Evolutionary conservation across 441 rosid genomes (phyloP).

Genomic region (Erysimum cheiri): DNA sequence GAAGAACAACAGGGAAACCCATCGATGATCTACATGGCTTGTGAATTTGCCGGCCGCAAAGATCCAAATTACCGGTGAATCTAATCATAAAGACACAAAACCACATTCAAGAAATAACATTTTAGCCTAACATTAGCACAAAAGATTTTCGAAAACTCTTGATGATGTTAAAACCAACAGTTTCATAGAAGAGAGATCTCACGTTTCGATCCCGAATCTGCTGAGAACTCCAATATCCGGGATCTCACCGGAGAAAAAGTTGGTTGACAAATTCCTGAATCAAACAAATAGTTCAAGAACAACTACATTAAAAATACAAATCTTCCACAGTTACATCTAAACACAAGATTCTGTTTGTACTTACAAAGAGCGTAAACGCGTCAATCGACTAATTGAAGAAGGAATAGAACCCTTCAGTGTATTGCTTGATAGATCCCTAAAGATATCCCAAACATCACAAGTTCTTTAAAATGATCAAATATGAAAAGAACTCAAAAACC

Average conservation of each 20-base stretch:
- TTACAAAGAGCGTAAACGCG: conserved; percentile 73
- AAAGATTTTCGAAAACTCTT: not conserved
- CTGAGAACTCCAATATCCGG: conserved; percentile 88
- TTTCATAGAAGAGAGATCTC: conserved; percentile 44
- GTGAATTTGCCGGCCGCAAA: conserved; percentile 88
- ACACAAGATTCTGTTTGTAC: conserved; percentile 36
- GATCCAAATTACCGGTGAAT: conserved; percentile 83
- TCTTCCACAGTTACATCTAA: not conserved
- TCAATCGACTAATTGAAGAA: conserved; percentile 72
- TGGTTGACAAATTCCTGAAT: conserved; percentile 81
- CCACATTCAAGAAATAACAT: not conserved
- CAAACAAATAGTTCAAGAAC: conserved; percentile 33
- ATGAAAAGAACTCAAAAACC: not conserved
- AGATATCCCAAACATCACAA: conserved; percentile 28
- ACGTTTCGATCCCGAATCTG: conserved; percentile 78
- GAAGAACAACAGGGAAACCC: conserved; percentile 95
- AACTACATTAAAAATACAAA: not conserved
- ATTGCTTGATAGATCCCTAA: conserved; percentile 95
- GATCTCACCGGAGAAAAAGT: conserved; percentile 93
- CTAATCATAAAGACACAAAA: conserved; percentile 45
- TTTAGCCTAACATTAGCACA: not conserved
- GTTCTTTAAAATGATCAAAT: not conserved
- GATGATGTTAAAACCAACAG: conserved; percentile 1
- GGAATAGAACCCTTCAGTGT: conserved; percentile 86
- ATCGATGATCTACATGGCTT: conserved; percentile 90